phyloP scores from a whole-genome alignment of 2,329 filamentous ascomycete genomes.

The Acrocalymma vagum region DNA sequence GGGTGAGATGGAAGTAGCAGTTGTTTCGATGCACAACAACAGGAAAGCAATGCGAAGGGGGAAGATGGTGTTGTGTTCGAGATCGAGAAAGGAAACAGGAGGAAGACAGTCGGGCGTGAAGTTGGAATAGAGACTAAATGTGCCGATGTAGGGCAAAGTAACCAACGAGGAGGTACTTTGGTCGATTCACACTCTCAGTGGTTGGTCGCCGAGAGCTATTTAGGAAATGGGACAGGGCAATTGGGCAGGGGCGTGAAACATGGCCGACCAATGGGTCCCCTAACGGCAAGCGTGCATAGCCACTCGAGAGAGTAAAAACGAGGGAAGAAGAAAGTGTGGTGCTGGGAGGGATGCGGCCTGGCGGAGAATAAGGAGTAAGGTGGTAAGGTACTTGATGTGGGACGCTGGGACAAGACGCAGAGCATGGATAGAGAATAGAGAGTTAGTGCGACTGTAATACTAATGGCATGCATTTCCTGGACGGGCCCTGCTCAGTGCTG shows the following conservation, averaged over 20 bases:
- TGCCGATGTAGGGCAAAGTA: conserved; percentile 40
- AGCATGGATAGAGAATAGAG: conserved; percentile 42
- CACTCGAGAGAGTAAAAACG: conserved; percentile 38
- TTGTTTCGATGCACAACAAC: conserved; percentile 33
- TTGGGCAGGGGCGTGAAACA: conserved; percentile 50
- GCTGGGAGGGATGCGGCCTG: conserved; percentile 40
- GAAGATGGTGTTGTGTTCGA: conserved; percentile 28
- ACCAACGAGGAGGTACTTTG: conserved; percentile 44
- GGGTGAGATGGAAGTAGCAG: conserved; percentile 11
- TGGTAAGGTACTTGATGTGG: conserved; percentile 39
- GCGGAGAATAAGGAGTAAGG: conserved; percentile 43
- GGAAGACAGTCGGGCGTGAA: conserved; percentile 33
- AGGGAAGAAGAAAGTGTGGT: conserved; percentile 34
- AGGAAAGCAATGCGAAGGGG: conserved; percentile 23
- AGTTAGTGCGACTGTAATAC: conserved; percentile 42
- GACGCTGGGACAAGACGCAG: too few species aligned
- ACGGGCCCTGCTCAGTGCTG: conserved; percentile 18
- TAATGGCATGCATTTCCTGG: conserved; percentile 42
- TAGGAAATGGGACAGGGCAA: conserved; percentile 40
- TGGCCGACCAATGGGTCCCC: conserved; percentile 45
- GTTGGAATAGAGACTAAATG: conserved; percentile 40
- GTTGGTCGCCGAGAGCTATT: conserved; percentile 47
- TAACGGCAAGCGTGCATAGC: conserved; percentile 44
- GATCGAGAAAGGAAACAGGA: conserved; percentile 30
- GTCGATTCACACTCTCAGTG: conserved; percentile 43